Conservation (phyloP, 768 basidiomycete species). For the Holtermannia corniformis region DNA sequence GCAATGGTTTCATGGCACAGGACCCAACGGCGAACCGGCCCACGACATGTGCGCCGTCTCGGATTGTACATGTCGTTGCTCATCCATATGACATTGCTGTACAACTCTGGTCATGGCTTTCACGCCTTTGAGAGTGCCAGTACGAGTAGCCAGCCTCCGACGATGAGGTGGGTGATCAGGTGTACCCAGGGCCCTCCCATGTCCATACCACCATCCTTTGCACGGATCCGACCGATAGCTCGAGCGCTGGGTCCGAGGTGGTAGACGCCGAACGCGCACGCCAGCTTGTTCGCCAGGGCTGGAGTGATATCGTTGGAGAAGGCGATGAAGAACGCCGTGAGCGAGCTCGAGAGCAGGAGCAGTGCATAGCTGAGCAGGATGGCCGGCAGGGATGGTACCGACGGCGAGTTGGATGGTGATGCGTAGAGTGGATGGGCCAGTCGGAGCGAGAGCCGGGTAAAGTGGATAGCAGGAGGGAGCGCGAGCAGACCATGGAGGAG, state of each 20-base stretch:
- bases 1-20: conserved; percentile 38
- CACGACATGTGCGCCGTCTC: conserved; percentile 34
- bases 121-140: too few species aligned
- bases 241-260: neutral
- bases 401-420: neutral
- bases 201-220: neutral
- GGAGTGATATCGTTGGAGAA: neutral
- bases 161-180: neutral
- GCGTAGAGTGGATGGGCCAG: neutral
- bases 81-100: conserved; percentile 14
- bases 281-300: neutral
- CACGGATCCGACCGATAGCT: neutral
- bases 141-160: neutral
- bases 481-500: neutral
- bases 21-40: conserved; percentile 20
- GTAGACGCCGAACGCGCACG: neutral
- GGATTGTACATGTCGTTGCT: conserved; percentile 36
- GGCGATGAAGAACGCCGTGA: neutral
- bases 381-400: neutral
- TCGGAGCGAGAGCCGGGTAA: neutral
- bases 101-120: too few species aligned
- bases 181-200: neutral
- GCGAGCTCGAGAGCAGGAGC: neutral
- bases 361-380: neutral
- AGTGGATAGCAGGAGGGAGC: neutral